These are phyloP conservation scores for Sodiomyces alkalinus DNA, from an alignment of 2,329 filamentous ascomycete species.

Conservation along the genomic window DNA sequence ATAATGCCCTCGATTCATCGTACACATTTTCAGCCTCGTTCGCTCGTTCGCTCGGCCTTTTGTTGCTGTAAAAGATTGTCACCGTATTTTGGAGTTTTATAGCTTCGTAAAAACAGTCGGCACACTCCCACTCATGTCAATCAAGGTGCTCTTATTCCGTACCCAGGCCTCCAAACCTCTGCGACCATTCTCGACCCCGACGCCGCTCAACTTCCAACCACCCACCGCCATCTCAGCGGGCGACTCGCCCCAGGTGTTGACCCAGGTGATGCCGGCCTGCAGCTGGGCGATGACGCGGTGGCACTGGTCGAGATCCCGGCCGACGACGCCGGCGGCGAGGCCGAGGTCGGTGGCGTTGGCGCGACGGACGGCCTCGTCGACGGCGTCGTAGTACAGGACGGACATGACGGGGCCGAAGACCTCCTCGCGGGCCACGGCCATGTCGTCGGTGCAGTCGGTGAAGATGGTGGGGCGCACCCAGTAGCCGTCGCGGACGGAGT, in stretches of 20 bases:
- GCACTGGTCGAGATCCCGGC: conserved; percentile 56
- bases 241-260: conserved; percentile 87
- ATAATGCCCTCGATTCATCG: background rate
- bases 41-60: background rate
- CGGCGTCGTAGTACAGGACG: conserved; percentile 55
- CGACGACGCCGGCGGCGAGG: conserved; percentile 74
- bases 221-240: conserved; percentile 87
- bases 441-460: conserved; percentile 68
- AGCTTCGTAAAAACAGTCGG: conserved; percentile 61
- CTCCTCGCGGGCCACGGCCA: conserved; percentile 68
- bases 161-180: conserved; percentile 71
- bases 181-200: conserved; percentile 76
- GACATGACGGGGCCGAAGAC: conserved; percentile 84
- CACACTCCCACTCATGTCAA: conserved; percentile 62
- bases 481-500: conserved; percentile 46
- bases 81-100: no score
- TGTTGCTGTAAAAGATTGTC: no score
- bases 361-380: conserved; percentile 54
- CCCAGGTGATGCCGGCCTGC: conserved; percentile 78
- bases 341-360: conserved; percentile 69
- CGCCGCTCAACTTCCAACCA: conserved; percentile 80
- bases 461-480: conserved; percentile 79
- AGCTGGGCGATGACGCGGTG: conserved; percentile 57
- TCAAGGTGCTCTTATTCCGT: conserved; percentile 73
- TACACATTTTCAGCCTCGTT: background rate